A percentile compares a stretch with the other conserved stretches of the same genome.
Conservation (phyloP, 257 asterid species). For the Solanum tarapatanum region DNA sequence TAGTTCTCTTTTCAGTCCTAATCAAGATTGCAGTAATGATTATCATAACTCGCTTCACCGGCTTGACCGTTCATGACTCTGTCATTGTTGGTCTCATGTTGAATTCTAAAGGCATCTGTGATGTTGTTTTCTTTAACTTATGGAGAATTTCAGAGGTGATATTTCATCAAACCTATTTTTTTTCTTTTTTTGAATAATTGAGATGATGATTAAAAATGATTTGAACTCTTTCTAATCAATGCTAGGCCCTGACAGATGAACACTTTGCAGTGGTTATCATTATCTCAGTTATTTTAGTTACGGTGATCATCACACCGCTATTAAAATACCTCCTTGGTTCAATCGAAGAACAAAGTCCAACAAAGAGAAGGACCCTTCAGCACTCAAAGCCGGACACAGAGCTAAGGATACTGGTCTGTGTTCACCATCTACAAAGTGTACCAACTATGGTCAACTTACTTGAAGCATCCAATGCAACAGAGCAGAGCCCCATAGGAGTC, state of each 20-base stretch:
- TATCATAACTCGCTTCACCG: constrained; percentile 19
- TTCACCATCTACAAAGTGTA: constrained; percentile 44
- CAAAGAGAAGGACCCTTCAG: constrained; percentile 46
- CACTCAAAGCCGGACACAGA: constrained; percentile 38
- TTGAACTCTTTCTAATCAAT: background rate
- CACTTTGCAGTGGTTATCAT: constrained; percentile 45
- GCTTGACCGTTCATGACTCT: constrained; percentile 27
- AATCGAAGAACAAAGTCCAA: constrained; percentile 12
- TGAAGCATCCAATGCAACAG: constrained; percentile 54
- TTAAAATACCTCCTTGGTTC: constrained; percentile 44
- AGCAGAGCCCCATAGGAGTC: constrained; percentile 47
- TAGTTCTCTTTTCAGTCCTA: constrained; percentile 12
- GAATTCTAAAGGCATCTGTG: constrained; percentile 48
- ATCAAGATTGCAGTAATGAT: constrained; percentile 32
- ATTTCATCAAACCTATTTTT: background rate
- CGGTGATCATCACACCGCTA: constrained; percentile 43
- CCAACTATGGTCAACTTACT: constrained; percentile 55
- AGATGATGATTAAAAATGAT: background rate
- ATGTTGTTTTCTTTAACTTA: constrained; percentile 49
- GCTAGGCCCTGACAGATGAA: constrained; percentile 34
- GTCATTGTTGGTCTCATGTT: constrained; percentile 54
- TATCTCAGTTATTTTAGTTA: constrained; percentile 35
- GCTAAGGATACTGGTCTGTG: constrained; percentile 49
- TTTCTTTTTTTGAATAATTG: background rate
- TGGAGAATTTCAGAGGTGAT: constrained; percentile 41